Percentiles rank a stretch among this genome's conserved stretches.
Evolutionary conservation across 2,329 filamentous ascomycete genomes (phyloP).

Genomic region (Fusarium drepaniforme): DNA sequence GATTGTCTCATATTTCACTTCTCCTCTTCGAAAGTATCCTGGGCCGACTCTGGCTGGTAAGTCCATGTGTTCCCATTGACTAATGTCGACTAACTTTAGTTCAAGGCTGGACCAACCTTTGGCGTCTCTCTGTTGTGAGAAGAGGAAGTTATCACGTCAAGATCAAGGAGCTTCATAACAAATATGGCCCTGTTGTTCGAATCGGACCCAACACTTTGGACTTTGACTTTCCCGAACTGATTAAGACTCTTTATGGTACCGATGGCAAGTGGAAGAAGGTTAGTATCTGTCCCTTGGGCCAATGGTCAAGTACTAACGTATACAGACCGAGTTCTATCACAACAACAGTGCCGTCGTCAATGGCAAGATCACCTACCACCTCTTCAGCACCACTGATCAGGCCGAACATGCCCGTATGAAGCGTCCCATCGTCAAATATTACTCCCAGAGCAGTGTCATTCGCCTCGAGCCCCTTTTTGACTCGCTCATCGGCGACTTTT

Average conservation of each 20-base stretch:
- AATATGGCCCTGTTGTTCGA: conserved; percentile 55
- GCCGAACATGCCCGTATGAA: conserved; percentile 38
- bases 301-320: not conserved
- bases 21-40: conserved; percentile 32
- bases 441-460: conserved; percentile 36
- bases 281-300: not conserved
- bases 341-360: conserved; percentile 40
- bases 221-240: conserved; percentile 51
- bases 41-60: conserved; percentile 33
- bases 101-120: conserved; percentile 50
- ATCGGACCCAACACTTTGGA: conserved; percentile 55
- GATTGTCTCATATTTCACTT: conserved; percentile 26
- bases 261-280: conserved; percentile 49
- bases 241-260: conserved; percentile 52
- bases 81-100: not conserved
- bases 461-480: conserved; percentile 44
- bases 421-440: conserved; percentile 46
- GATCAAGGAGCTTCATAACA: conserved; percentile 50
- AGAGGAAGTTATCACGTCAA: conserved; percentile 45
- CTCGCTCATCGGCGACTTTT: conserved; percentile 43
- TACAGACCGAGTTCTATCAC: conserved; percentile 37
- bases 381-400: conserved; percentile 41
- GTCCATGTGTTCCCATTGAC: not conserved
- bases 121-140: conserved; percentile 49
- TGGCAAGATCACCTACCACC: conserved; percentile 40